phyloP scores from a whole-genome alignment of 495 filamentous ascomycete genomes.

The Penicillium salamii region DNA sequence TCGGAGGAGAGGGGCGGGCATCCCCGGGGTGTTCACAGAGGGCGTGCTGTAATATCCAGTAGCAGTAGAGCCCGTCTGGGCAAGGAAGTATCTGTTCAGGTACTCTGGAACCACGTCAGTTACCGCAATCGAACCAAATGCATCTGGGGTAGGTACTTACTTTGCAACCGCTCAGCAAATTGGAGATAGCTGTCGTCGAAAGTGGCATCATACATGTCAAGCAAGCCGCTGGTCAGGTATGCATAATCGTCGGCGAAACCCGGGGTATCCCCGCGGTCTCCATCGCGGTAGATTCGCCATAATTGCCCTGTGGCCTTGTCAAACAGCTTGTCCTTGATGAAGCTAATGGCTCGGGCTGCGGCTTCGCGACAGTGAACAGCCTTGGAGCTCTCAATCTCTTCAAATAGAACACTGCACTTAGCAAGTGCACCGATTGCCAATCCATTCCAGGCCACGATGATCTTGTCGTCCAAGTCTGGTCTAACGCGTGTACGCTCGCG shows the following conservation, averaged over 20 bases:
- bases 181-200: constrained; percentile 75
- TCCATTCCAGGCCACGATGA: constrained; percentile 85
- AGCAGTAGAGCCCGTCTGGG: constrained; percentile 38
- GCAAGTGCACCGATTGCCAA: constrained; percentile 83
- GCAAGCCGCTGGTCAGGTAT: constrained; percentile 76
- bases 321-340: constrained; percentile 78
- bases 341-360: constrained; percentile 67
- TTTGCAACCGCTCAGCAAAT: constrained; percentile 82
- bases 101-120: constrained; percentile 45
- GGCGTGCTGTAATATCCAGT: constrained; percentile 89
- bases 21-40: constrained; percentile 57
- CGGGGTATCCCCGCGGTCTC: constrained; percentile 59
- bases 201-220: constrained; percentile 86
- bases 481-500: constrained; percentile 71
- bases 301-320: constrained; percentile 60
- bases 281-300: constrained; percentile 75
- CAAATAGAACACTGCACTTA: constrained; percentile 65
- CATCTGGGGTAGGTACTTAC: constrained; percentile 37
- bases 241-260: constrained; percentile 97
- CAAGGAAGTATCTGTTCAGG: constrained; percentile 69
- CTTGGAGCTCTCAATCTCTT: constrained; percentile 55
- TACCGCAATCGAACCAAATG: not conserved
- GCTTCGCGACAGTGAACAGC: constrained; percentile 57
- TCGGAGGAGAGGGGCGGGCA: constrained; percentile 75
- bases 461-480: constrained; percentile 88